phyloP scores from a whole-genome alignment of 164 flowering plant species.

The Brasenia schreberi region DNA sequence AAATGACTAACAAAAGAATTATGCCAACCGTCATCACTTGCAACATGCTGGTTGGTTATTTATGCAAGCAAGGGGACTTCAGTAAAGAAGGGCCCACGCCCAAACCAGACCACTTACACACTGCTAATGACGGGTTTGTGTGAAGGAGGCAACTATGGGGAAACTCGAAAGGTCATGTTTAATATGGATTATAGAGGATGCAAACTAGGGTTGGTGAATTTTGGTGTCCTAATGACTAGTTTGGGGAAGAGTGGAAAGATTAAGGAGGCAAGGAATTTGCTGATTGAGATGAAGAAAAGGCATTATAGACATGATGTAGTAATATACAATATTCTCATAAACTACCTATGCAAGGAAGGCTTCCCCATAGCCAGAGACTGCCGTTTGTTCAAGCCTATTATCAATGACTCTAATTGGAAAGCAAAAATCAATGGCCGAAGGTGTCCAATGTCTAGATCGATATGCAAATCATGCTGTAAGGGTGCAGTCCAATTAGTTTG shows the following conservation, averaged over 20 bases:
- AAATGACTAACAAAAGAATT: slow-evolving; percentile 65
- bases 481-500: too few species aligned
- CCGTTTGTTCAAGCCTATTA: too few species aligned
- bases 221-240: slow-evolving; percentile 72
- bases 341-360: slow-evolving; percentile 49
- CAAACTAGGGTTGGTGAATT: slow-evolving; percentile 42
- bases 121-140: slow-evolving; percentile 82
- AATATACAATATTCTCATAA: slow-evolving; percentile 56
- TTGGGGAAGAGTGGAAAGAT: slow-evolving; percentile 57
- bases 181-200: slow-evolving; percentile 92
- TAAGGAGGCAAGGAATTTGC: slow-evolving; percentile 51
- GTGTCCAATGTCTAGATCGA: too few species aligned
- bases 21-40: slow-evolving; percentile 58
- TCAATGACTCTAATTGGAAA: too few species aligned
- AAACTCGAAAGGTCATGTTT: slow-evolving; percentile 81
- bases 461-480: too few species aligned
- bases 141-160: slow-evolving; percentile 29
- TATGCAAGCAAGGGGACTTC: slow-evolving; percentile 43
- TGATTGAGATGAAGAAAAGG: slow-evolving; percentile 67
- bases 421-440: too few species aligned
- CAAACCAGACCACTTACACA: slow-evolving; percentile 62
- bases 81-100: slow-evolving; percentile 28
- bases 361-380: too few species aligned
- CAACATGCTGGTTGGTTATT: slow-evolving; percentile 55
- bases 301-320: slow-evolving; percentile 64